Evolutionary conservation across 768 basidiomycete genomes (phyloP).

Genomic region (Xerocomellus dryophilus): DNA sequence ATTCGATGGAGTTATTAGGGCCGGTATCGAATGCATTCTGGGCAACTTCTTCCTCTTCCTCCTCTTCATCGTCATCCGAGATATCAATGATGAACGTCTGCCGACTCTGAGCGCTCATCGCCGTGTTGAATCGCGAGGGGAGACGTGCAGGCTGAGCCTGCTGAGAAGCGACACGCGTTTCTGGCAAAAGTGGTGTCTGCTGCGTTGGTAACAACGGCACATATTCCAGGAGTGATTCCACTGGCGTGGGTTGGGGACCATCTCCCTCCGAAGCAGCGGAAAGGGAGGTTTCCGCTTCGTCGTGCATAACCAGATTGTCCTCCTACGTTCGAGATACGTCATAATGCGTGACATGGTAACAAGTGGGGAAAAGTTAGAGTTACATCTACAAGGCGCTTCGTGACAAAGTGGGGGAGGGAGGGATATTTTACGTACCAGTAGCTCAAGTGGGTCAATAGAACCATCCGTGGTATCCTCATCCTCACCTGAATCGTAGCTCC

Average conservation of each 20-base stretch:
- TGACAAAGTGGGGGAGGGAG: constrained; percentile 25
- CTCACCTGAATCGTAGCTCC: constrained; percentile 34
- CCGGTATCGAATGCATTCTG: background rate
- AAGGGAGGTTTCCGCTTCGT: constrained; percentile 1
- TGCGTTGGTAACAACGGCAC: background rate
- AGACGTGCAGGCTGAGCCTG: constrained; percentile 4
- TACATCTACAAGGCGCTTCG: constrained; percentile 29
- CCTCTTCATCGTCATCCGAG: constrained; percentile 29
- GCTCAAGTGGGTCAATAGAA: constrained; percentile 15
- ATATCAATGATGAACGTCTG: constrained; percentile 33
- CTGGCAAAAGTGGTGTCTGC: constrained; percentile 6
- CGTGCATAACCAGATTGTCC: constrained; percentile 4
- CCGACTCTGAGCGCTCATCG: constrained; percentile 19
- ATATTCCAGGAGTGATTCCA: background rate
- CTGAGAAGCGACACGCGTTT: constrained; percentile 4
- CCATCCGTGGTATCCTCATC: constrained; percentile 22
- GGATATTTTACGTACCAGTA: constrained; percentile 22
- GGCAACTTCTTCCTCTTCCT: constrained; percentile 13
- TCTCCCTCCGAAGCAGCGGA: background rate
- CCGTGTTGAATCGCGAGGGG: constrained; percentile 28
- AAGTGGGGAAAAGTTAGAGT: constrained; percentile 28
- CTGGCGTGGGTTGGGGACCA: background rate
- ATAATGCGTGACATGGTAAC: constrained; percentile 11
- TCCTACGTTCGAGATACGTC: constrained; percentile 13
- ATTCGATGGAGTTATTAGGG: background rate